These are phyloP conservation scores for Thermomyces lanuginosus DNA, from an alignment of 2,329 filamentous ascomycete species.

Conservation along the genomic window DNA sequence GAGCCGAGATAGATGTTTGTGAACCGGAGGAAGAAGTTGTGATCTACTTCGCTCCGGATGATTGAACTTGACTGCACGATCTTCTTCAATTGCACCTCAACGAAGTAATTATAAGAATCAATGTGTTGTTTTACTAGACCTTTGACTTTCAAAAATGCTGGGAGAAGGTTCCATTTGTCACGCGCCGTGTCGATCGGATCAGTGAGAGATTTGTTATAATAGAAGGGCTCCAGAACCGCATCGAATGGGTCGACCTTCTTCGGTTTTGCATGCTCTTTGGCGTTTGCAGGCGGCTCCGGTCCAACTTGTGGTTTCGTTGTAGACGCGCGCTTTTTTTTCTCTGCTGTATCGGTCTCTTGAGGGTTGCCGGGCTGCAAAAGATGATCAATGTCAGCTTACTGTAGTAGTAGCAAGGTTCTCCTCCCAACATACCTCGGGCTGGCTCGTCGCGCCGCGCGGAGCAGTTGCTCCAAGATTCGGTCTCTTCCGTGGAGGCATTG, in stretches of 20 bases:
- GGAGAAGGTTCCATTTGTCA: conserved; percentile 94
- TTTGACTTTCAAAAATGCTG: conserved; percentile 96
- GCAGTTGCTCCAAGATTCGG: conserved; percentile 14
- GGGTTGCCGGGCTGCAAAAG: conserved; percentile 6
- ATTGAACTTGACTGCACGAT: conserved; percentile 83
- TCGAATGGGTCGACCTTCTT: conserved; percentile 35
- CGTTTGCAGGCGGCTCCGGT: conserved; percentile 8
- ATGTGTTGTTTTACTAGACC: conserved; percentile 94
- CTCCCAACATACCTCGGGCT: conserved; percentile 8
- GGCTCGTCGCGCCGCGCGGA: conserved; percentile 13
- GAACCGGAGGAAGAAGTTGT: conserved; percentile 71
- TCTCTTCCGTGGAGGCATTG: conserved; percentile 24
- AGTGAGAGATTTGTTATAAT: conserved; percentile 50
- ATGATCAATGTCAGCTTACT: conserved; percentile 1
- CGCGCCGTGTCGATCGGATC: conserved; percentile 53
- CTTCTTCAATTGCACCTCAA: conserved; percentile 90
- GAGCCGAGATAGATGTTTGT: conserved; percentile 75
- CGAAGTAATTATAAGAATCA: conserved; percentile 97
- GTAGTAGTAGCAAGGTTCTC: no score
- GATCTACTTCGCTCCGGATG: conserved; percentile 82
- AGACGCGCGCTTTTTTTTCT: conserved; percentile 15
- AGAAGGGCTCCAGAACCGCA: conserved; percentile 51
- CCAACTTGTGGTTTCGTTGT: conserved; percentile 12
- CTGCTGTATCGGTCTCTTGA: conserved; percentile 9
- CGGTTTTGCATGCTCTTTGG: conserved; percentile 10